Evolutionary conservation across 1,284 basidiomycete species (phyloP), one percentile per base, ranked within the genome.

Genomic region (Irpex lacteus): DNA sequence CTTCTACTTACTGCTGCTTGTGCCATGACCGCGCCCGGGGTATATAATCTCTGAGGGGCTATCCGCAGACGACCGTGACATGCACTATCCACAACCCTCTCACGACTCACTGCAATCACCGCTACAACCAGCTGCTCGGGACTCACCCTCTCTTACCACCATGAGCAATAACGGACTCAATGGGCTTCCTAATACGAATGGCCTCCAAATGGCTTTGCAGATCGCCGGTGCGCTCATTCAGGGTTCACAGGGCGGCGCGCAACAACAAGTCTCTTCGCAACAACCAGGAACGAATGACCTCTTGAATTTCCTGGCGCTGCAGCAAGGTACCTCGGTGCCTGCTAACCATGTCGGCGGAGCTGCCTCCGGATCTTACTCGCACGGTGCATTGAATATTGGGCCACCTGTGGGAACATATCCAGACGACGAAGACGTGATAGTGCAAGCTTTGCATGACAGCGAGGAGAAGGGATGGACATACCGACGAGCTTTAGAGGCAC

Each of bases 371-470:
- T 34, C 54, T 4, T 37, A 32, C 32, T 32, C 32, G 18, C 54
- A 26, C 4, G 36, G 13, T 65, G 82, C 82, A 49, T 72, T 84
- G 36, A 78, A 81, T 19, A 73, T 86, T 63, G 82, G 80, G 32
- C 73, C 77, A 8, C 85, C 86, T n/a, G 86, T 89, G 3, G 83
- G 82, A 18, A 75, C 76, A 6, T 75, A 75, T 34, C 70, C 67
- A 52, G 74, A 79, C 19, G 87, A 90, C 69, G 87, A 89, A 62
- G 78, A 80, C 8, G 70, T 82, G 8, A 78, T 89, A 15, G 75
- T 87, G 6, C 79, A 80, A 66, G 79, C 81, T 0, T 71, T 81
- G 50, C 65, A 70, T 56, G 74, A 77, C 19, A 74, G 76, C 26
- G 72, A 70, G 61, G 70, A 69, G 57, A 70, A 73, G 18, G 76